Conservation (phyloP, 768 basidiomycete species). For the Gymnopilus dilepis region DNA sequence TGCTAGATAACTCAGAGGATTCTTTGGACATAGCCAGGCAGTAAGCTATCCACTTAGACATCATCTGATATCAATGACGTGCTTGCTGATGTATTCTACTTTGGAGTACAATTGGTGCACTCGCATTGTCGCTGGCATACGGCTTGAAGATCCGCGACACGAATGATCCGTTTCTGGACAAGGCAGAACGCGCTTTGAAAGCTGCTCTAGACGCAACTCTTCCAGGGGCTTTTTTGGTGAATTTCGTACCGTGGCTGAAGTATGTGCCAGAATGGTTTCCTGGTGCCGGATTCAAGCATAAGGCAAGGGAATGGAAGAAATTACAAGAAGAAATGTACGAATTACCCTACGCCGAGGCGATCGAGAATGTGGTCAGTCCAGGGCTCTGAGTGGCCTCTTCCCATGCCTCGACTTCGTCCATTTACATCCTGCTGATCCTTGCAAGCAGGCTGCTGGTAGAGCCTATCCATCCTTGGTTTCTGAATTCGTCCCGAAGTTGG, state of each 20-base stretch:
- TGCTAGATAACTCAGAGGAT: slow-evolving; percentile 40
- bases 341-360: slow-evolving; percentile 35
- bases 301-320: slow-evolving; percentile 50
- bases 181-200: slow-evolving; percentile 43
- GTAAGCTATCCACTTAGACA: slow-evolving; percentile 32
- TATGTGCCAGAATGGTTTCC: slow-evolving; percentile 64
- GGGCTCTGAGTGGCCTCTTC: background rate
- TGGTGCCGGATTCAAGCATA: slow-evolving; percentile 60
- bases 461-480: slow-evolving; percentile 27
- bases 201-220: slow-evolving; percentile 36
- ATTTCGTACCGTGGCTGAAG: slow-evolving; percentile 42
- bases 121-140: slow-evolving; percentile 48
- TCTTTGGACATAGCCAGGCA: slow-evolving; percentile 38
- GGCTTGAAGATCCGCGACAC: slow-evolving; percentile 45
- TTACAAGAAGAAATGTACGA: slow-evolving; percentile 39
- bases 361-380: slow-evolving; percentile 24
- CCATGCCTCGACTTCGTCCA: background rate
- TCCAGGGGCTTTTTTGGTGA: slow-evolving; percentile 51
- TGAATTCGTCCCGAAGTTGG: slow-evolving; percentile 18
- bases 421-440: background rate
- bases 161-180: slow-evolving; percentile 49
- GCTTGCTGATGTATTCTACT: background rate
- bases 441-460: slow-evolving; percentile 20
- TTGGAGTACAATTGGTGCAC: slow-evolving; percentile 43
- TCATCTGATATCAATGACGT: background rate